A percentile compares a stretch with the other conserved stretches of the same genome.
Evolutionary conservation across 164 flowering plant genomes (phyloP).

Genomic region (Nymphaea colorata): DNA sequence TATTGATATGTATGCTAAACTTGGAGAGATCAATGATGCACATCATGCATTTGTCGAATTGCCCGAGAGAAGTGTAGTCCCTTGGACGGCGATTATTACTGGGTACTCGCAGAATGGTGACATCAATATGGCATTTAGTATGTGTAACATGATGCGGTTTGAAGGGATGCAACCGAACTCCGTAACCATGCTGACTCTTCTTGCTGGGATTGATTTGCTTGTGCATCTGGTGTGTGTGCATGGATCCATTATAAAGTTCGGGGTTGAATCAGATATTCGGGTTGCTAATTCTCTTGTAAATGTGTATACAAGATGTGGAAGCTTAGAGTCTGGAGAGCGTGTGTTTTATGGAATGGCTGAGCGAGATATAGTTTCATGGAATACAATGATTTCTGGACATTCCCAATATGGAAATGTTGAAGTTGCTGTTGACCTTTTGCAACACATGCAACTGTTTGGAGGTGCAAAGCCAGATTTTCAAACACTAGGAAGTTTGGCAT

Average conservation of each 20-base stretch:
- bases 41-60: slow-evolving; percentile 50
- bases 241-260: slow-evolving; percentile 27
- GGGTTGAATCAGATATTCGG: slow-evolving; percentile 29
- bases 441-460: slow-evolving; percentile 32
- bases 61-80: slow-evolving; percentile 55
- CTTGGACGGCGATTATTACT: slow-evolving; percentile 70
- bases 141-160: slow-evolving; percentile 43
- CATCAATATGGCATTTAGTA: slow-evolving; percentile 21
- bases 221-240: slow-evolving; percentile 36
- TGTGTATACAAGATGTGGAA: slow-evolving; percentile 49
- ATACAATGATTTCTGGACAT: slow-evolving; percentile 53
- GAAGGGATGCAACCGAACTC: slow-evolving; percentile 46
- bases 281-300: slow-evolving; percentile 50
- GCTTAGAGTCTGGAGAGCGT: slow-evolving; percentile 28
- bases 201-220: slow-evolving; percentile 32
- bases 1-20: slow-evolving; percentile 39
- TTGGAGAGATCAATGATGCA: slow-evolving; percentile 23
- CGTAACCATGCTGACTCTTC: slow-evolving; percentile 48
- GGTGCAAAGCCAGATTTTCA: slow-evolving; percentile 42
- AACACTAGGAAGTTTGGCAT: slow-evolving; percentile 36
- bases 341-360: slow-evolving; percentile 43
- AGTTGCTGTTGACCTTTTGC: slow-evolving; percentile 31
- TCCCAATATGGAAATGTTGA: slow-evolving; percentile 26
- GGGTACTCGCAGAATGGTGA: slow-evolving; percentile 45
- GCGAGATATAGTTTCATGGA: slow-evolving; percentile 70